phyloP scores from a whole-genome alignment of 2,329 filamentous ascomycete species.

The Fusarium stilboides region DNA sequence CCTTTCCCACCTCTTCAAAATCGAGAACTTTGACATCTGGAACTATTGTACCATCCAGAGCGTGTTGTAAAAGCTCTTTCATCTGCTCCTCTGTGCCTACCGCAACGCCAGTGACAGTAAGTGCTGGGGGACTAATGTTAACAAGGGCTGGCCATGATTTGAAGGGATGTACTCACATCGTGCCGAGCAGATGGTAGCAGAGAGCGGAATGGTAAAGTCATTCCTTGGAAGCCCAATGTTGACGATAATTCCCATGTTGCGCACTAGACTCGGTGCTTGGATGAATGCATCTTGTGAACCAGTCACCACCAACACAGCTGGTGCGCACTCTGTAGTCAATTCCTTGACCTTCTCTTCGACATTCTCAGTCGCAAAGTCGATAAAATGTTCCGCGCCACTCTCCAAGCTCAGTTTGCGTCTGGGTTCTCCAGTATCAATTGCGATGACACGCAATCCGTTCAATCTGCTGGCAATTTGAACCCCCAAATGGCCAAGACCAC shows the following conservation, averaged over 20 bases:
- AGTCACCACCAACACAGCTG: constrained; percentile 49
- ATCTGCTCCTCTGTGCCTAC: constrained; percentile 44
- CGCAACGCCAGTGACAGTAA: constrained; percentile 38
- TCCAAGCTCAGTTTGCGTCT: constrained; percentile 44
- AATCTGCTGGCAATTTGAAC: constrained; percentile 51
- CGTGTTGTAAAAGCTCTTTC: constrained; percentile 27
- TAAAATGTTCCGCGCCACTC: constrained; percentile 48
- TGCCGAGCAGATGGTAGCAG: constrained; percentile 45
- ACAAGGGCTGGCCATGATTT: rapidly evolving
- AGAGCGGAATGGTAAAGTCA: constrained; percentile 49
- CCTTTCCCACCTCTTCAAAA: constrained; percentile 12
- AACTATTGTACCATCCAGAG: neutral
- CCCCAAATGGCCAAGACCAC: constrained; percentile 54
- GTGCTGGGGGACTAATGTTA: constrained; percentile 6
- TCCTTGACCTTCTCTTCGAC: constrained; percentile 42
- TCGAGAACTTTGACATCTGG: constrained; percentile 23
- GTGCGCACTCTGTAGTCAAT: constrained; percentile 49
- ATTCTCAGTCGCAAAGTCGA: constrained; percentile 48
- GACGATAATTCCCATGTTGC: constrained; percentile 48
- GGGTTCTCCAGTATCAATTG: constrained; percentile 47
- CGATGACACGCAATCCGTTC: constrained; percentile 47
- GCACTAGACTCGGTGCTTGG: constrained; percentile 42
- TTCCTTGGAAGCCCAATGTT: constrained; percentile 48
- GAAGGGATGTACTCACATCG: constrained; percentile 7
- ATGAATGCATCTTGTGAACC: constrained; percentile 48